Evolutionary conservation across 2,329 filamentous ascomycete species (phyloP), one percentile per base, ranked within the genome.

Genomic region (Beauveria caledonica): DNA sequence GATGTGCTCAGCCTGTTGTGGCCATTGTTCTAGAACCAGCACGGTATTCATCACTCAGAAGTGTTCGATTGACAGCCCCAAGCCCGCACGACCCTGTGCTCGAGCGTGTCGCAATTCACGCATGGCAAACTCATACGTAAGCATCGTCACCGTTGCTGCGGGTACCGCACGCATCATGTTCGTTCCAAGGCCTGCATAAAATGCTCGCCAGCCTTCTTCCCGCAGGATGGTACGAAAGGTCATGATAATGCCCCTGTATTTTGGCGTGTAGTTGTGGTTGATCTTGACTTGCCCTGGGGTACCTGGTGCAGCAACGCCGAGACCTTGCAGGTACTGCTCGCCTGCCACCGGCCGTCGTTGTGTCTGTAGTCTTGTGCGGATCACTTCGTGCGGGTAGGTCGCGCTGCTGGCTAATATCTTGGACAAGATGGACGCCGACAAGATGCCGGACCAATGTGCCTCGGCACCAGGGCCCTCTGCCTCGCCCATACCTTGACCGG

Each of bases 151-250:
- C 69, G 96, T 96, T 21, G 94, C 93, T 23, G 94, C 92, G 36
- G 94, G 94, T 13, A 99, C 88, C 8, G 94, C 94, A 60, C 94
- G 85, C 80, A 97, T 91, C 85, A 99, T 90, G 75, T 99, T 99
- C 53, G 93, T 96, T 42, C 94, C 94, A 80, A 99, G 91, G 40
- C 94, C 94, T 25, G 92, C 93, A 72, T 99, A 99, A 68, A 99
- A 97, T 3, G 93, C 93, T 63, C 89, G 83, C 92, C 93, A 97
- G 7, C 94, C 94, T 74, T 99, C 94, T 73, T 99, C 94, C 39
- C 78, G 79, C 42, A 97, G 77, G 63, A 99, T 97, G 3, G 87
- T 92, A 63, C 86, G 85, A 72, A 88, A 93, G 0, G 93, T 97
- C 70, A 83, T 86, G 49, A 92, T 73, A 39, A 97, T 84, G 49